Evolutionary conservation across 164 flowering plant genomes (phyloP), one percentile per base, ranked within the genome.

Genomic region (Vitis cinerea): DNA sequence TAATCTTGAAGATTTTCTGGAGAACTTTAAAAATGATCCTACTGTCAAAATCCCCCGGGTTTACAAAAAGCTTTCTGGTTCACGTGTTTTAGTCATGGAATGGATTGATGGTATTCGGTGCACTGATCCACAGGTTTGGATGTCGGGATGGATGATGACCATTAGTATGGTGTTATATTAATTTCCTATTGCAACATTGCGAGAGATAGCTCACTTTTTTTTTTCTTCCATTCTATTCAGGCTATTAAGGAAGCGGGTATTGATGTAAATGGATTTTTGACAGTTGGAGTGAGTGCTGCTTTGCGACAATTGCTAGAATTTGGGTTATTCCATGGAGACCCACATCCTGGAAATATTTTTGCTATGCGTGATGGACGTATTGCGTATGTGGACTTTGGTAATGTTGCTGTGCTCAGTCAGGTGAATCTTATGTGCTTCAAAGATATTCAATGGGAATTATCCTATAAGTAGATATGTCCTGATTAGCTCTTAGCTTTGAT

Each of bases 81-180:
- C 90, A 66, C 97, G 94, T 62, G 99, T 95, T 75, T 64, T 95
- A 55, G 97, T 95, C 29, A 95, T 95, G 99, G 99, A 95, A 80
- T 95, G 99, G 99, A 95, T 95, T 77, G 99, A 95, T 92, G 99
- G 99, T 65, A 91, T 95, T 72, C 88, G 99, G 44, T 91, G 99
- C 85, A 95, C 99, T 66, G 76, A 95, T 59, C 98, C 99, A 48
- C 90, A 92, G 99, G 99, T 94, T 65, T 61, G 73, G 57, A 29
- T 72, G 23, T 29, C 50, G 56, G 54, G 50, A 48, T 75, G 14
- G 19, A 59, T 31, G 31, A 27, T 66, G 56, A 61, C 59, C 10
- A n/a, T 53, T 30, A 19, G 44, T 37, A 37, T 4, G 44, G 19
- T 31, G 19, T 67, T 6, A 3, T 15, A 9, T 11, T 19, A 61